A percentile compares a stretch with the other conserved stretches of the same genome.
Conservation (phyloP, 2,329 filamentous ascomycete genomes). For the Penicillium sp. region DNA sequence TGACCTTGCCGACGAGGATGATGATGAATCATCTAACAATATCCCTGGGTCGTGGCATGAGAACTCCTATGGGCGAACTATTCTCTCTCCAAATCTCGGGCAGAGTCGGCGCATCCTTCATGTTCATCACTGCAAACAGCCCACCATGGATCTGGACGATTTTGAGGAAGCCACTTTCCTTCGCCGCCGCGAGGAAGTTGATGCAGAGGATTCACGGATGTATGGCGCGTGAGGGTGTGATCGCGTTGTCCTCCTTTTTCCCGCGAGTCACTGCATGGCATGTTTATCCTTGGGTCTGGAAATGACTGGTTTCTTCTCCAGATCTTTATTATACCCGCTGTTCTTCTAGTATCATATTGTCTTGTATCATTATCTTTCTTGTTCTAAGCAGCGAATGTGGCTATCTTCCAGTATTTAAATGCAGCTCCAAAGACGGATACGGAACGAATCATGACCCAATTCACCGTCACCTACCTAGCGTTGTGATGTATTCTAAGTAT, state of each 20-base stretch:
- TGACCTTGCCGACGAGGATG: conserved; percentile 34
- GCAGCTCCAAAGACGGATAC: too few relatives aligned
- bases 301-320: background rate
- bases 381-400: background rate
- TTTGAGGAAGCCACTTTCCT: conserved; percentile 5
- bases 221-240: conserved; percentile 29
- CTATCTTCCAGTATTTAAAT: too few relatives aligned
- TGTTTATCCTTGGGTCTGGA: background rate
- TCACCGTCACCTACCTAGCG: too few relatives aligned
- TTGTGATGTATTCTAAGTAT: too few relatives aligned
- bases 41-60: conserved; percentile 27
- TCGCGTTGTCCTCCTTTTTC: background rate
- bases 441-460: too few relatives aligned
- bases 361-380: background rate
- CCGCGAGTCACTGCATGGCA: background rate
- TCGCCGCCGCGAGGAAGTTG: conserved; percentile 7
- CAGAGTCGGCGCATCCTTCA: conserved; percentile 28
- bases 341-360: background rate
- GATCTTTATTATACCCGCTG: conserved; percentile 4
- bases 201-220: conserved; percentile 34
- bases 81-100: conserved; percentile 33
- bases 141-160: conserved; percentile 38
- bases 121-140: conserved; percentile 5
- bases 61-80: conserved; percentile 29
- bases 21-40: conserved; percentile 30